A percentile compares a stretch with the other conserved stretches of the same genome.
Evolutionary conservation across 1,284 basidiomycete species (phyloP).

Genomic region (Cutaneotrichosporon sp.): DNA sequence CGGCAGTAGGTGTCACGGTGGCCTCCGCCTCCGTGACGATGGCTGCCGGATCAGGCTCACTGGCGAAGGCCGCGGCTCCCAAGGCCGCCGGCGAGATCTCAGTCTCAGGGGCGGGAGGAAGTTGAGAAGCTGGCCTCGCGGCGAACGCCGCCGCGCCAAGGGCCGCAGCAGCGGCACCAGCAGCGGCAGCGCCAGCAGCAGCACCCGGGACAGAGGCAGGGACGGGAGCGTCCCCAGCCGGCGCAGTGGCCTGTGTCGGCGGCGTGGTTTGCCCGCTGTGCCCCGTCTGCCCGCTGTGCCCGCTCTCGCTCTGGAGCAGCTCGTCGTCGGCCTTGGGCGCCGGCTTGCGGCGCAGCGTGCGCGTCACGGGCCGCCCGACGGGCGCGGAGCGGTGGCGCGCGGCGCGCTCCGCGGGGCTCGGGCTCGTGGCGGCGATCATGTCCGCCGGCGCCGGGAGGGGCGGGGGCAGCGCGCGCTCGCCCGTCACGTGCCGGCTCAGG

Average conservation of each 20-base stretch:
- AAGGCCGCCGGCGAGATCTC: neutral
- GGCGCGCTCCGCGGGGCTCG: neutral
- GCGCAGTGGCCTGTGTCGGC: neutral
- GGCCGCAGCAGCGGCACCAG: neutral
- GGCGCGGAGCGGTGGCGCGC: neutral
- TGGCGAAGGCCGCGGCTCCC: neutral
- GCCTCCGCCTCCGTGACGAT: too few species aligned
- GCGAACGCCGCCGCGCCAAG: neutral
- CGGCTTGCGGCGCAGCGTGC: constrained; percentile 4
- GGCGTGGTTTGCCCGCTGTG: too few species aligned
- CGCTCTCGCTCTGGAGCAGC: neutral
- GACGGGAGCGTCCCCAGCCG: neutral
- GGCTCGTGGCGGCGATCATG: neutral
- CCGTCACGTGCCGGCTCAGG: neutral
- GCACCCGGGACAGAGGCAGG: neutral
- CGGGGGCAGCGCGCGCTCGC: neutral
- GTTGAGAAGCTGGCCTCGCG: neutral
- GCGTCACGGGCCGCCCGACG: neutral
- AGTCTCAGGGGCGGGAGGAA: too few species aligned
- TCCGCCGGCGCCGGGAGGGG: neutral
- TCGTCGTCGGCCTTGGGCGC: constrained; percentile 4
- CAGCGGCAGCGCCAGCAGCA: neutral
- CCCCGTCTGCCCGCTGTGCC: neutral
- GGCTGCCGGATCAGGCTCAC: too few species aligned
- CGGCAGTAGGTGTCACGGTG: too few species aligned